Percentiles rank a stretch among this genome's conserved stretches.
Evolutionary conservation across 805 yeast species (phyloP).

Genomic region (Zygotorulaspora florentina): DNA sequence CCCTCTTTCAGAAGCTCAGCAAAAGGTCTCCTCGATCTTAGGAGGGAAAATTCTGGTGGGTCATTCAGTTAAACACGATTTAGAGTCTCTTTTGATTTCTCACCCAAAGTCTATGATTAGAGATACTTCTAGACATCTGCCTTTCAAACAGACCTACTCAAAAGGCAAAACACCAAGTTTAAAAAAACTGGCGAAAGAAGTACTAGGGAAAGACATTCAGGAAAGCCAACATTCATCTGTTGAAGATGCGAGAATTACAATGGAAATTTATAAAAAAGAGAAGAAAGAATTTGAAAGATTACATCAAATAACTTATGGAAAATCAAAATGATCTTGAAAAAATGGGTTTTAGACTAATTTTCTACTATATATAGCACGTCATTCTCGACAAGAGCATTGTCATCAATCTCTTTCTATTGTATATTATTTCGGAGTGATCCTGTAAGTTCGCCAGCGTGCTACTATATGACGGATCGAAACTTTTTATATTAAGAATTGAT

Average conservation of each 20-base stretch:
- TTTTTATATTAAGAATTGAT: slow-evolving; percentile 9
- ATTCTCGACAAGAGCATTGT: slow-evolving; percentile 23
- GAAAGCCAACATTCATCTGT: slow-evolving; percentile 77
- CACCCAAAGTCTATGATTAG: slow-evolving; percentile 63
- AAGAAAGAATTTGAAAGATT: slow-evolving; percentile 57
- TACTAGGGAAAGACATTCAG: slow-evolving; percentile 62
- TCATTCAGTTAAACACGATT: slow-evolving; percentile 78
- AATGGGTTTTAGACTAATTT: neutral
- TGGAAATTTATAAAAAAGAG: slow-evolving; percentile 66
- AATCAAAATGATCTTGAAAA: neutral
- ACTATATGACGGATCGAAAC: slow-evolving; percentile 7
- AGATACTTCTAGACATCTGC: slow-evolving; percentile 66
- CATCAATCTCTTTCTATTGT: slow-evolving; percentile 25
- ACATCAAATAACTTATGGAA: slow-evolving; percentile 16
- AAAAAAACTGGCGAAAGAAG: slow-evolving; percentile 56
- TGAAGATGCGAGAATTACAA: slow-evolving; percentile 86
- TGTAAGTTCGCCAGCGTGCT: slow-evolving; percentile 14
- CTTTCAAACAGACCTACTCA: slow-evolving; percentile 51
- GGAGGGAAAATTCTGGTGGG: slow-evolving; percentile 66
- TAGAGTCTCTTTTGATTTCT: slow-evolving; percentile 59
- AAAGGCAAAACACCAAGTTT: slow-evolving; percentile 71
- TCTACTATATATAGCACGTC: slow-evolving; percentile 9
- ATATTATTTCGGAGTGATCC: slow-evolving; percentile 15
- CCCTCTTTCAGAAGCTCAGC: slow-evolving; percentile 62
- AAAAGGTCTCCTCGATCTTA: slow-evolving; percentile 48